Evolutionary conservation across 257 asterid genomes (phyloP).

Genomic region (Pogostemon cablin): DNA sequence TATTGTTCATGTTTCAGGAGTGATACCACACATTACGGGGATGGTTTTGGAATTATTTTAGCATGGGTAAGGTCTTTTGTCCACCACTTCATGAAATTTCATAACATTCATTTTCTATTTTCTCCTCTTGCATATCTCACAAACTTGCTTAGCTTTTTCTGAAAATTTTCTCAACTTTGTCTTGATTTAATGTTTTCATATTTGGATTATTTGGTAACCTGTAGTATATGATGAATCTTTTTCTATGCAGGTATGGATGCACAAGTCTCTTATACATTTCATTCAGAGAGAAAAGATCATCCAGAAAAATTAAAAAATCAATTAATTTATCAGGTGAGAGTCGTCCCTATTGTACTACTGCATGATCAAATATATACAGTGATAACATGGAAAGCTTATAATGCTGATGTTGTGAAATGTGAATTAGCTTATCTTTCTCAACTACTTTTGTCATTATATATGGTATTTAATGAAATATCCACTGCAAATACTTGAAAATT

Average conservation of each 20-base stretch:
- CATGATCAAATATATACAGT: constrained; percentile 17
- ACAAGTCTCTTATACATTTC: constrained; percentile 66
- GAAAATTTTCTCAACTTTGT: neutral
- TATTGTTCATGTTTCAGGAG: constrained; percentile 47
- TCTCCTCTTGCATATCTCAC: constrained; percentile 7
- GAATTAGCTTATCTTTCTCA: constrained; percentile 2
- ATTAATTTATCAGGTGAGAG: constrained; percentile 51
- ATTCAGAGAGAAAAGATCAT: constrained; percentile 57
- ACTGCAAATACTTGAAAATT: neutral
- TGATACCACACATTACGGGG: constrained; percentile 63
- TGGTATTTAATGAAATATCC: neutral
- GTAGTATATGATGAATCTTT: constrained; percentile 23
- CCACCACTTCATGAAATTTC: neutral
- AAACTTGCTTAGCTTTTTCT: neutral
- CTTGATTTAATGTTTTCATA: too few species aligned
- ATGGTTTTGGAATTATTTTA: constrained; percentile 79
- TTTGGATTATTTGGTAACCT: constrained; percentile 10
- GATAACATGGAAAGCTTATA: constrained; percentile 13
- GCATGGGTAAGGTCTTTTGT: constrained; percentile 58
- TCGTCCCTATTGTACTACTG: constrained; percentile 15
- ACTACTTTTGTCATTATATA: neutral
- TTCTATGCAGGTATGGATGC: constrained; percentile 64
- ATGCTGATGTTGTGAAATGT: neutral
- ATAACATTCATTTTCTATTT: neutral
- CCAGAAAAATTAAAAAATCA: constrained; percentile 65